A percentile compares a stretch with the other conserved stretches of the same genome.
phyloP scores from a whole-genome alignment of 83 land plant species.

The Diphasiastrum complanatum region DNA sequence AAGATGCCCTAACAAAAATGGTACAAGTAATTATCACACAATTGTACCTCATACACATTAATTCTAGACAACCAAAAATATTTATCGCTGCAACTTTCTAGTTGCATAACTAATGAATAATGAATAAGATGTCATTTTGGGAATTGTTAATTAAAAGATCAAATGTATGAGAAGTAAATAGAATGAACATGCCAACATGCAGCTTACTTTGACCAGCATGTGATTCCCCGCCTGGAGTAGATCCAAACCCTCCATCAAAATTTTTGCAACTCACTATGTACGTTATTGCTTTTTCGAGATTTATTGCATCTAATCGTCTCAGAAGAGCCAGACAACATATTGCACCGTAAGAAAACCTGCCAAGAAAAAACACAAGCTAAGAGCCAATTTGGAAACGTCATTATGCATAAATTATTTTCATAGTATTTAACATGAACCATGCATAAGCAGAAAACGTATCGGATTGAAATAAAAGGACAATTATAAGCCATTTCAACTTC shows the following conservation, averaged over 20 bases:
- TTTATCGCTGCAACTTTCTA: too few species aligned
- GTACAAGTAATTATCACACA: neutral
- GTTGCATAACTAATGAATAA: too few species aligned
- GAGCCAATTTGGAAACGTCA: neutral
- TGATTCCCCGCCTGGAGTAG: conserved; percentile 86
- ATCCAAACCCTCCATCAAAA: conserved; percentile 96
- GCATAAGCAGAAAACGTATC: too few species aligned
- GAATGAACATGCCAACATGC: neutral
- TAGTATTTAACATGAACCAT: too few species aligned
- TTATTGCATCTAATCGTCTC: conserved; percentile 56
- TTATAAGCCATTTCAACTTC: too few species aligned
- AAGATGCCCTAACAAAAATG: neutral
- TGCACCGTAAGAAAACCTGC: conserved; percentile 87
- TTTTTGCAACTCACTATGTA: conserved; percentile 87
- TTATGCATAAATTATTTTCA: too few species aligned
- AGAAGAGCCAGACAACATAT: conserved; percentile 76
- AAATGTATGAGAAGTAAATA: neutral
- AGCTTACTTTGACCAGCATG: conserved; percentile 97
- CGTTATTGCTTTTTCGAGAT: conserved; percentile 67
- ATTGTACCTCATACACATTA: neutral
- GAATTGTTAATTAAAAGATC: neutral
- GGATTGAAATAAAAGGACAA: too few species aligned
- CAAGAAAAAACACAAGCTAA: neutral
- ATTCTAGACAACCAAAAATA: too few species aligned
- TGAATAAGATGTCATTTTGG: neutral